phyloP scores from a whole-genome alignment of 1,139 yeast genomes.

The Lodderomyces pseudojiufengensis region DNA sequence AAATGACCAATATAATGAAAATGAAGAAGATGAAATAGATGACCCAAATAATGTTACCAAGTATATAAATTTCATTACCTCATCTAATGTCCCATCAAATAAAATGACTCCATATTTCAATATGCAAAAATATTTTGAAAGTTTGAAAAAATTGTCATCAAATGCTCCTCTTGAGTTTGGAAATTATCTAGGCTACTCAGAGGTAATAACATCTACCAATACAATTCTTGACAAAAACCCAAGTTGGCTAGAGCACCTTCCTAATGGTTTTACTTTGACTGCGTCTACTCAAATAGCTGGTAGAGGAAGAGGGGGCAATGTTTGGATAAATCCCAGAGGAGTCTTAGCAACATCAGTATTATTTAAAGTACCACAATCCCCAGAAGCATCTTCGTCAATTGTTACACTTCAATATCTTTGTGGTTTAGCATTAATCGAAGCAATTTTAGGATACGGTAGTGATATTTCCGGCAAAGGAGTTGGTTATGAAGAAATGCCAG shows the following conservation, averaged over 20 bases:
- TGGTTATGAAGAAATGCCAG: slow-evolving; percentile 72
- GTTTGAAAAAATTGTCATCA: slow-evolving; percentile 31
- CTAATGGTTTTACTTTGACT: slow-evolving; percentile 68
- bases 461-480: slow-evolving; percentile 33
- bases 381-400: slow-evolving; percentile 33
- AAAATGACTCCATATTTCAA: slow-evolving; percentile 70
- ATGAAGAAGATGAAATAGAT: slow-evolving; percentile 24
- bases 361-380: slow-evolving; percentile 55
- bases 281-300: slow-evolving; percentile 89
- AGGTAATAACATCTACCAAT: slow-evolving; percentile 86
- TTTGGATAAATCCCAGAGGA: slow-evolving; percentile 94
- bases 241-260: slow-evolving; percentile 52
- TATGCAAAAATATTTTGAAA: slow-evolving; percentile 50
- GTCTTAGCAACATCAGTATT: slow-evolving; percentile 80
- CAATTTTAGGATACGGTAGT: slow-evolving; percentile 61
- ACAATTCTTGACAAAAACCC: slow-evolving; percentile 74
- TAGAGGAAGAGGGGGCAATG: slow-evolving; percentile 90
- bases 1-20: slow-evolving; percentile 12
- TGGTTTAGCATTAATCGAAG: slow-evolving; percentile 79
- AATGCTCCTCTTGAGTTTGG: slow-evolving; percentile 48
- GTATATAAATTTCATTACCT: slow-evolving; percentile 45
- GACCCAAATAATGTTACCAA: slow-evolving; percentile 57
- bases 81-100: slow-evolving; percentile 40
- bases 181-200: slow-evolving; percentile 66
- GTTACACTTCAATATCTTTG: slow-evolving; percentile 86